Evolutionary conservation across 352 stramenopile genomes (phyloP), one percentile per base, ranked within the genome.

Genomic region (Aphanomyces euteiches): DNA sequence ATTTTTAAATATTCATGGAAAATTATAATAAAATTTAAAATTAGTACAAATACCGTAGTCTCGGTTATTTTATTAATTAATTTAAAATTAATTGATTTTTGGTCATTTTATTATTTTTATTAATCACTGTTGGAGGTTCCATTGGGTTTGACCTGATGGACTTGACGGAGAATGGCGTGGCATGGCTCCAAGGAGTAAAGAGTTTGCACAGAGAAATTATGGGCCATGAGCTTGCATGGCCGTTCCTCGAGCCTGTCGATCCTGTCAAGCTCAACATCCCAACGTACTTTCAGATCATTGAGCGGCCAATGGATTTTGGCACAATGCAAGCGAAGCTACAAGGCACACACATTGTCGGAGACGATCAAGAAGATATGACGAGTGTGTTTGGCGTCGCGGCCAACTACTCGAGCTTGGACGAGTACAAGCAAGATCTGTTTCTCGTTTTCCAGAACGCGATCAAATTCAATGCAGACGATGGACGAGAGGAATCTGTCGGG

Each of bases 271-370:
- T 98, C 47, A 87, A 94, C 53, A 82, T 98, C 64, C 92, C 92
- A 12, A 95, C 89, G 60, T 99, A 99, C 76, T 90, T 92, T 66
- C 80, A 97, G 12, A 86, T 99, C 36, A 90, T 99, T 66, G 84
- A 91, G 75, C 70, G 86, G 45, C 97, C 97, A 5, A 99, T 99
- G 97, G 97, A 99, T 76, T 83, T 99, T 36, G 84, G 88, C 54
- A 98, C 95, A 1, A 96, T 99, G 75, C 81, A 88, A 47, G 69
- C 74, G 56, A 96, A 94, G 64, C 85, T 97, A 57, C 82, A 73
- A 61, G 78, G 54, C 5, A 21, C 54, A 40, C 66, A 38, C n/a
- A 34, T 45, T 6, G 19, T 34, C 41, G 8, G 15, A n/a, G 59
- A 67, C 7, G 59, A 50, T 5, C 38, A 67, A 7, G 59, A 67